phyloP scores from a whole-genome alignment of 441 rosid species.

The Gossypium schwendimanii region DNA sequence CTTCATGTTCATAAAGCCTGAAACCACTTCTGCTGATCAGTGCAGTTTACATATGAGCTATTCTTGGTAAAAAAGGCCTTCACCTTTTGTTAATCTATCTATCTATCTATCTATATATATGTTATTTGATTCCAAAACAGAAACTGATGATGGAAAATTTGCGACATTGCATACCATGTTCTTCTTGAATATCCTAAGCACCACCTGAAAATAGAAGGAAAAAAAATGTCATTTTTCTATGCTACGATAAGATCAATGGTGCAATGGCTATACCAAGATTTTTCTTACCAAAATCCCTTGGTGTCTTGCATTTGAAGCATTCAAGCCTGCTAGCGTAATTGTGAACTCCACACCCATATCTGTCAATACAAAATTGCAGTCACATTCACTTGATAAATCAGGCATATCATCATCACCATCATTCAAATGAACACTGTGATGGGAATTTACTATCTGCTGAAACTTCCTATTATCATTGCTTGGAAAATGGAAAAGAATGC shows the following conservation, averaged over 20 bases:
- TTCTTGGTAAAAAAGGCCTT: background rate
- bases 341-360: constrained; percentile 69
- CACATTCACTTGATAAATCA: background rate
- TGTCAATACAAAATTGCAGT: constrained; percentile 16
- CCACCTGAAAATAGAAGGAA: constrained; percentile 27
- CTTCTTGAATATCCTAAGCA: constrained; percentile 17
- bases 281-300: constrained; percentile 53
- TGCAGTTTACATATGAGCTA: background rate
- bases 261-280: background rate
- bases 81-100: background rate
- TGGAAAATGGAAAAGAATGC: background rate
- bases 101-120: background rate
- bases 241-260: background rate
- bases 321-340: constrained; percentile 80
- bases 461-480: background rate
- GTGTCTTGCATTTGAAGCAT: constrained; percentile 71
- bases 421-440: background rate
- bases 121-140: background rate
- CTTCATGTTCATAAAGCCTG: constrained; percentile 9
- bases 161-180: background rate
- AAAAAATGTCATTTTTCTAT: background rate
- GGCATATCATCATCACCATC: background rate
- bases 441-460: background rate
- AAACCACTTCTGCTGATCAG: background rate
- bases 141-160: background rate